phyloP scores from a whole-genome alignment of 2,329 filamentous ascomycete species.

The Beauveria medogensis region DNA sequence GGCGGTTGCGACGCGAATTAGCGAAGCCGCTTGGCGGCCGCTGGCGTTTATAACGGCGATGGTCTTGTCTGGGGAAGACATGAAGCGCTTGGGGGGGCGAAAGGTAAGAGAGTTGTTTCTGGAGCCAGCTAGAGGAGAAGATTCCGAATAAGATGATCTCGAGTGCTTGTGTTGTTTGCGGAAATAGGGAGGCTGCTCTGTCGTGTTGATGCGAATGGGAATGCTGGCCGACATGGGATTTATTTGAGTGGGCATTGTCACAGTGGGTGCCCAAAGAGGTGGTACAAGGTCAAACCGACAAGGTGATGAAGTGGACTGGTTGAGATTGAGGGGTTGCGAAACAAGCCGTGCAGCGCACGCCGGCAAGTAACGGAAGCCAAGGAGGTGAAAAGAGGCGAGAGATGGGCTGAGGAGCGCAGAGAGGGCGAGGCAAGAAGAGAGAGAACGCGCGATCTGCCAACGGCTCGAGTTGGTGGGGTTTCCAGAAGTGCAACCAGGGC shows the following conservation, averaged over 20 bases:
- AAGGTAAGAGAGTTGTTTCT: conserved; percentile 55
- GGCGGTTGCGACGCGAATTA: conserved; percentile 88
- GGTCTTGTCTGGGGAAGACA: conserved; percentile 60
- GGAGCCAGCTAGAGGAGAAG: conserved; percentile 45
- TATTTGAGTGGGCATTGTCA: conserved; percentile 31
- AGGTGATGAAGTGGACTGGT: background rate
- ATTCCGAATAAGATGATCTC: conserved; percentile 52
- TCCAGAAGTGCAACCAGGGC: conserved; percentile 8
- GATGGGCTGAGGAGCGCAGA: background rate
- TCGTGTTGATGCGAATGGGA: conserved; percentile 28
- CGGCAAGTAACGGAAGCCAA: background rate
- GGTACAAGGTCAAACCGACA: background rate
- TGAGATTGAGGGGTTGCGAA: background rate
- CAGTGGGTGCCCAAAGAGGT: conserved; percentile 8
- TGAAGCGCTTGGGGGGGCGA: conserved; percentile 50
- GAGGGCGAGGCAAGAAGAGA: background rate
- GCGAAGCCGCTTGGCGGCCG: conserved; percentile 88
- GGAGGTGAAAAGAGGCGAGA: background rate
- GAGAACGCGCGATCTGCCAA: background rate
- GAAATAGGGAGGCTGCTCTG: conserved; percentile 26
- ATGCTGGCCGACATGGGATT: conserved; percentile 30
- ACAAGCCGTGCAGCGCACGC: background rate
- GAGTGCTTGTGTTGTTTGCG: conserved; percentile 51
- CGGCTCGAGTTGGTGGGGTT: conserved; percentile 4
- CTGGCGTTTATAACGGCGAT: conserved; percentile 94